Evolutionary conservation across 148 eudicot genomes (phyloP).

Genomic region (Vaccinium corymbosum): DNA sequence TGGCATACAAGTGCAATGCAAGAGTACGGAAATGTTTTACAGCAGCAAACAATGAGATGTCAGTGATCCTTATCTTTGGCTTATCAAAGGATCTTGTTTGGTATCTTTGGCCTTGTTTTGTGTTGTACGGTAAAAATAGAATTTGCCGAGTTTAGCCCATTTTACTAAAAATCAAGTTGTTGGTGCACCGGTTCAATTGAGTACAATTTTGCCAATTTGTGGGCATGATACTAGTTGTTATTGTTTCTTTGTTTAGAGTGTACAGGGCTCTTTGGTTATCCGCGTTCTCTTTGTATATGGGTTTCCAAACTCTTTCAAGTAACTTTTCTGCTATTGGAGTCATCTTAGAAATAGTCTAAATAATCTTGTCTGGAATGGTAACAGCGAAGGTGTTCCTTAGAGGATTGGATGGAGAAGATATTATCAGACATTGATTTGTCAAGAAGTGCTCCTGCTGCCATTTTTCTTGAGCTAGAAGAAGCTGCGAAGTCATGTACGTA

Average conservation of each 20-base stretch:
- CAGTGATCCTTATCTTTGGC: neutral
- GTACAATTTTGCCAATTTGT: neutral
- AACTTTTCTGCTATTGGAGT: neutral
- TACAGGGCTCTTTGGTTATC: neutral
- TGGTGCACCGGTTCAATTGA: neutral
- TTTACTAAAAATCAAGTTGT: neutral
- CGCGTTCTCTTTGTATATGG: neutral
- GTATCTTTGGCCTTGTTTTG: neutral
- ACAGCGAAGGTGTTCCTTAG: slow-evolving; percentile 80
- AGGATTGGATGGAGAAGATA: slow-evolving; percentile 78
- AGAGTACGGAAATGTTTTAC: neutral
- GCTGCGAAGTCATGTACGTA: slow-evolving; percentile 90
- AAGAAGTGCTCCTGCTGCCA: slow-evolving; percentile 79
- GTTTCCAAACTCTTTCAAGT: neutral
- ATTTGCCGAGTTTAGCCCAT: neutral
- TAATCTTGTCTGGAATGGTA: slow-evolving; percentile 19
- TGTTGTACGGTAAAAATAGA: neutral
- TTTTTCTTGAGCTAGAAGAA: slow-evolving; percentile 92
- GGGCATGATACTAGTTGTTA: neutral
- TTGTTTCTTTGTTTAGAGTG: neutral
- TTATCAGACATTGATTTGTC: slow-evolving; percentile 79
- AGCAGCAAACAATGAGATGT: neutral
- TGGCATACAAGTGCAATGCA: neutral
- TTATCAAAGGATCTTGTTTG: slow-evolving; percentile 5
- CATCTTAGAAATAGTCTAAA: neutral